Evolutionary conservation across 345 rosid species (phyloP), one percentile per base, ranked within the genome.

Genomic region (Streptanthus diversifolius): DNA sequence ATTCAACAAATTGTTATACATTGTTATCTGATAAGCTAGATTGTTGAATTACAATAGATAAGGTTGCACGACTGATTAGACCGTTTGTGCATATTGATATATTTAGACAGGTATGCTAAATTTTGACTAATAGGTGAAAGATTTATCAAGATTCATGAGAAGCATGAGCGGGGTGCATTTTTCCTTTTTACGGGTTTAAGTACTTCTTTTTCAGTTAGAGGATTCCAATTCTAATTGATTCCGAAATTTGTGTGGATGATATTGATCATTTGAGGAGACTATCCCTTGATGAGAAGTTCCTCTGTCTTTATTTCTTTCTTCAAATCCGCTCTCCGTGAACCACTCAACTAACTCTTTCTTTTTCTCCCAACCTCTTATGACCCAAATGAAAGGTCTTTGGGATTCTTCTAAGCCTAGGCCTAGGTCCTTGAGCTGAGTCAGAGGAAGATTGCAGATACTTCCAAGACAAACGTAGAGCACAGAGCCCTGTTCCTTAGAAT

Each of bases 391-490:
- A 0, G 82, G 79, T n/a, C 62, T 64, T 13, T 66, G 55, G 5
- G 86, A 83, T 30, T 78, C 82, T 27, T 82, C 88, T 0, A 87
- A 55, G 12, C 84, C 92, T 41, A 83, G 18, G 0, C 86, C 86
- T 1, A 82, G 74, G 45, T 85, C 87, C 36, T 55, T 79, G 78
- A 83, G 39, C 19, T 83, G 86, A 3, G 49, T 8, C 15, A 45
- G 3, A 4, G 75, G 58, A 18, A 81, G 71, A 29, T 56, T 72
- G 30, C 72, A 61, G 1, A 81, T 17, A 66, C 83, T 83, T 32
- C 89, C 89, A 0, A 82, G 82, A 37, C 86, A 87, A 41, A 76
- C 83, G 29, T 85, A 87, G 0, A 87, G 9, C 2, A 87, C 84
- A 0, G 88, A 87, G 1, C 51, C n/a, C 0, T 48, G 19, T n/a